These are phyloP conservation scores for Penicillium janthinellum DNA, from an alignment of 2,329 filamentous ascomycete species.

Conservation along the genomic window DNA sequence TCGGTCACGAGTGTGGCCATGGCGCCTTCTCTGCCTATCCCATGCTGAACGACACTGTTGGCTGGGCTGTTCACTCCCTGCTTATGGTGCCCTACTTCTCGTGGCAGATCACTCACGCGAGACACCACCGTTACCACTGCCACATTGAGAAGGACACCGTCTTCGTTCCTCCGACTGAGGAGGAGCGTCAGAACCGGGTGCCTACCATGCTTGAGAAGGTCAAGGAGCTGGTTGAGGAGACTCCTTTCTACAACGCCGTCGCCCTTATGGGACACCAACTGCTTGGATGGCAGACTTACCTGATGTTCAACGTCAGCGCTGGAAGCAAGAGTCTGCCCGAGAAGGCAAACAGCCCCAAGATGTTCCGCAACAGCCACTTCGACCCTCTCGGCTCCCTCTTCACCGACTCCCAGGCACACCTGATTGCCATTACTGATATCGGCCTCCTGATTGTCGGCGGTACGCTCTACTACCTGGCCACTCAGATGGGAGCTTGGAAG, in stretches of 20 bases:
- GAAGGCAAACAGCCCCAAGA: constrained; percentile 7
- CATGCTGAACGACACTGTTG: constrained; percentile 61
- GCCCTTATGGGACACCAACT: constrained; percentile 62
- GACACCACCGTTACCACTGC: constrained; percentile 68
- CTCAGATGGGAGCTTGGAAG: constrained; percentile 58
- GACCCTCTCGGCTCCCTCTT: constrained; percentile 63
- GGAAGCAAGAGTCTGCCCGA: constrained; percentile 36
- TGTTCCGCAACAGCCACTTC: constrained; percentile 54
- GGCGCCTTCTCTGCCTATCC: constrained; percentile 62
- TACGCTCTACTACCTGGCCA: constrained; percentile 56
- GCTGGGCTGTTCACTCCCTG: constrained; percentile 65
- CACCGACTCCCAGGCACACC: constrained; percentile 57
- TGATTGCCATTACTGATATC: constrained; percentile 61
- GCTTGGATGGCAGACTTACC: constrained; percentile 65
- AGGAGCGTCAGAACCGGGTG: constrained; percentile 36
- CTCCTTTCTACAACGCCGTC: constrained; percentile 57
- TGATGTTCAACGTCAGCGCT: constrained; percentile 59
- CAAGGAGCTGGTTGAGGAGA: constrained; percentile 57
- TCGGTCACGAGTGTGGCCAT: constrained; percentile 67
- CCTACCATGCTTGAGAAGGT: constrained; percentile 51
- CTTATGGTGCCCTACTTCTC: constrained; percentile 71
- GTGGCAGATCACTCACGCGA: constrained; percentile 70
- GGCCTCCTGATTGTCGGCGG: constrained; percentile 56
- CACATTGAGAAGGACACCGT: constrained; percentile 69
- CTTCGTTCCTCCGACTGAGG: constrained; percentile 57